Conservation (phyloP, 345 rosid species). For the Eucalyptus decipiens region DNA sequence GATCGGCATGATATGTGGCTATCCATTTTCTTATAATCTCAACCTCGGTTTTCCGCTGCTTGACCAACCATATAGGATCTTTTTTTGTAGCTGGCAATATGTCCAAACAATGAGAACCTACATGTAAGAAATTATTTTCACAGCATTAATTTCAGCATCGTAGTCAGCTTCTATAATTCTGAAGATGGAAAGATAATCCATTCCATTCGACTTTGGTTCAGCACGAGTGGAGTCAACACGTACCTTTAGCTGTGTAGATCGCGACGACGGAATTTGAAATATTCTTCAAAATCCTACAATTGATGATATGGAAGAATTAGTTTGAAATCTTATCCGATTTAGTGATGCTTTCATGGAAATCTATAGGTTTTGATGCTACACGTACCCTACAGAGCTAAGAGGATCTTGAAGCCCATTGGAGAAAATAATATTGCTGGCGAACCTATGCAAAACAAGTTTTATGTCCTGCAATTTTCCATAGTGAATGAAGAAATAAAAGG, state of each 20-base stretch:
- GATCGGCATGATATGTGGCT: not conserved
- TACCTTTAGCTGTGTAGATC: constrained; percentile 17
- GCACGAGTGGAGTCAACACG: not conserved
- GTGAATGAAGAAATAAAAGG: not conserved
- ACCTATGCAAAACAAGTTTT: not conserved
- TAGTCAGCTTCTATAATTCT: not conserved
- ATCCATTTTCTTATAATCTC: constrained; percentile 25
- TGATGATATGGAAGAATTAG: not conserved
- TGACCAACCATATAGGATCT: constrained; percentile 25
- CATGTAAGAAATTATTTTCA: not conserved
- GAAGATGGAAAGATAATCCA: not conserved
- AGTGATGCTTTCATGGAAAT: not conserved
- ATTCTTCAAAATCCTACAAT: constrained; percentile 15
- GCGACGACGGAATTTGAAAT: constrained; percentile 29
- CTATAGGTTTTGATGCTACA: not conserved
- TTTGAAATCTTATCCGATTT: not conserved
- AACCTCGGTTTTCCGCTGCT: constrained; percentile 12
- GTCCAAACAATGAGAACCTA: constrained; percentile 40
- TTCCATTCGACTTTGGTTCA: not conserved
- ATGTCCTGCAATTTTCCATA: not conserved
- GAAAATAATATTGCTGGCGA: not conserved
- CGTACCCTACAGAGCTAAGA: not conserved
- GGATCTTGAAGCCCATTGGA: not conserved
- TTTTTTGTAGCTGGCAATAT: not conserved
- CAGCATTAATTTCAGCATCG: not conserved